A percentile compares a stretch with the other conserved stretches of the same genome.
Evolutionary conservation across 2,329 filamentous ascomycete species (phyloP).

Genomic region (Decorospora gaudefroyi): DNA sequence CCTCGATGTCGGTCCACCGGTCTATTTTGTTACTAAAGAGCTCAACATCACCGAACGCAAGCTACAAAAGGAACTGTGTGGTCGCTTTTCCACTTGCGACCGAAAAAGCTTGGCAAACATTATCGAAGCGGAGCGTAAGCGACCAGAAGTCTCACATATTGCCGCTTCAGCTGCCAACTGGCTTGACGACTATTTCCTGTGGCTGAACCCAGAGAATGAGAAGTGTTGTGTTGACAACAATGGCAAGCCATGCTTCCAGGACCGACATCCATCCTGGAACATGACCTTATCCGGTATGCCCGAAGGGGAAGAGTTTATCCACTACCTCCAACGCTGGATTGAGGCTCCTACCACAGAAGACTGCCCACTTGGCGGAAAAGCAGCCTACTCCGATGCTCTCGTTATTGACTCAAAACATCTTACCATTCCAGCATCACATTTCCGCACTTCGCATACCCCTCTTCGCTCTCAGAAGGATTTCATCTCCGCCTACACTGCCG

Average conservation of each 20-base stretch:
- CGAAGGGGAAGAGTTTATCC: slow-evolving; percentile 84
- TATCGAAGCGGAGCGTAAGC: slow-evolving; percentile 90
- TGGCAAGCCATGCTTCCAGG: slow-evolving; percentile 75
- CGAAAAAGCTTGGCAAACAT: slow-evolving; percentile 83
- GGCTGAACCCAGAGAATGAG: slow-evolving; percentile 80
- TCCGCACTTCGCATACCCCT: slow-evolving; percentile 86
- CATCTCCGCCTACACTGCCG: slow-evolving; percentile 85
- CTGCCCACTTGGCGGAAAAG: slow-evolving; percentile 86
- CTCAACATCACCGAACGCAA: slow-evolving; percentile 75
- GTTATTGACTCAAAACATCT: slow-evolving; percentile 70
- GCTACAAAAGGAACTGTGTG: slow-evolving; percentile 85
- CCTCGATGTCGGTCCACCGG: slow-evolving; percentile 86
- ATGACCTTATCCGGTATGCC: slow-evolving; percentile 90
- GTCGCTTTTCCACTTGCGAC: slow-evolving; percentile 87
- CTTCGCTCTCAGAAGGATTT: slow-evolving; percentile 89
- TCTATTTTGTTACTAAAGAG: slow-evolving; percentile 89
- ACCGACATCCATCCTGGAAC: slow-evolving; percentile 82
- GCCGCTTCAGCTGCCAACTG: slow-evolving; percentile 87
- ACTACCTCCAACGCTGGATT: slow-evolving; percentile 84
- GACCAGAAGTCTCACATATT: slow-evolving; percentile 84
- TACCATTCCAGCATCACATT: slow-evolving; percentile 81
- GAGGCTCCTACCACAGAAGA: slow-evolving; percentile 76
- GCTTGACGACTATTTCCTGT: slow-evolving; percentile 95
- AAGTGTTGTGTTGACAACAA: slow-evolving; percentile 68
- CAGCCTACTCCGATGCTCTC: slow-evolving; percentile 82